Evolutionary conservation across 768 basidiomycete genomes (phyloP).

Genomic region (Trichaptum fuscoviolaceum): DNA sequence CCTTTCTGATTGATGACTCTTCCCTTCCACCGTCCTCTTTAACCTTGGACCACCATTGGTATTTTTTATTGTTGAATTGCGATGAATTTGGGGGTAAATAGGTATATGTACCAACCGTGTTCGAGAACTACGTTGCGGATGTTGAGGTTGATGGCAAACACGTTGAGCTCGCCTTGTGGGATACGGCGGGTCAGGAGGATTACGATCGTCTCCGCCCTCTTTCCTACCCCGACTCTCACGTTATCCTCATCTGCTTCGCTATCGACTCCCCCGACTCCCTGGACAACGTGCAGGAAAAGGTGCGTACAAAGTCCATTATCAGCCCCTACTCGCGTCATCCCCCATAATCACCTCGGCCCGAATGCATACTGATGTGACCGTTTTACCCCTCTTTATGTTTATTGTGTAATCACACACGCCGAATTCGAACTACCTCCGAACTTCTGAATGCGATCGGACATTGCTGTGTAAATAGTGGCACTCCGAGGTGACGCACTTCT

Average conservation of each 20-base stretch:
- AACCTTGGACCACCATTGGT: not conserved
- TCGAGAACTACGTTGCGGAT: constrained; percentile 99
- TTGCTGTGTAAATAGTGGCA: constrained; percentile 35
- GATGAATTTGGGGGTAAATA: constrained; percentile 25
- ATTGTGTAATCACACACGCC: constrained; percentile 45
- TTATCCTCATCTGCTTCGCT: constrained; percentile 98
- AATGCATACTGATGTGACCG: constrained; percentile 46
- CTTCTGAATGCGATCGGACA: constrained; percentile 18
- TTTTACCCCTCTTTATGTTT: constrained; percentile 48
- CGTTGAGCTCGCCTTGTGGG: constrained; percentile 98
- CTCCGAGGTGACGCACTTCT: constrained; percentile 47
- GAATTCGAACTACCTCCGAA: constrained; percentile 51
- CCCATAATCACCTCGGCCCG: constrained; percentile 46
- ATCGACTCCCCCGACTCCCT: constrained; percentile 97
- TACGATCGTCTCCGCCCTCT: constrained; percentile 98
- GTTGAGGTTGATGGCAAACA: constrained; percentile 98
- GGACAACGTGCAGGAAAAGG: constrained; percentile 99
- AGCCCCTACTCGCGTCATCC: constrained; percentile 32
- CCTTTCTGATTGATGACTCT: not conserved
- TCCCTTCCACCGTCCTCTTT: not conserved
- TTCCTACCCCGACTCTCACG: constrained; percentile 98
- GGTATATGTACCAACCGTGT: constrained; percentile 99
- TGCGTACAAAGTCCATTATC: constrained; percentile 26
- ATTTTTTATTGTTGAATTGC: not conserved
- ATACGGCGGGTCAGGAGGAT: constrained; percentile 99